These are phyloP conservation scores for Metschnikowia koreensis DNA, from an alignment of 805 yeast species.

Conservation along the genomic window DNA sequence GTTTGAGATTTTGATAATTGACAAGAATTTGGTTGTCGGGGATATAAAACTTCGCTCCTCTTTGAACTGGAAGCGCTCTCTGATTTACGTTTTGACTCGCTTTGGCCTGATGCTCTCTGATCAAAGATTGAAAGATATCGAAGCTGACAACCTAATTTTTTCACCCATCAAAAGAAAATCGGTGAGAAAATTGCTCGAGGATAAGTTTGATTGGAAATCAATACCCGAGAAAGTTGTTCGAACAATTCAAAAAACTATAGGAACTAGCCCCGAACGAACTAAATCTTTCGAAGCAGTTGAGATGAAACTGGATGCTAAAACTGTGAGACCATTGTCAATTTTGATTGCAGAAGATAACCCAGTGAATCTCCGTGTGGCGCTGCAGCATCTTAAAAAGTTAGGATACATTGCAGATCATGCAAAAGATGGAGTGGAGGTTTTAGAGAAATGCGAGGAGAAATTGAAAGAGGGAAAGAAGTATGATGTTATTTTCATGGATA, in stretches of 20 bases:
- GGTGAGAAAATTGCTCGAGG: constrained; percentile 14
- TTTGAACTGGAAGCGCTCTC: constrained; percentile 11
- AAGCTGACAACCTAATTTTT: constrained; percentile 24
- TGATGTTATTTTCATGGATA: constrained; percentile 56
- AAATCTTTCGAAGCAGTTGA: neutral
- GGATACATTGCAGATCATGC: constrained; percentile 54
- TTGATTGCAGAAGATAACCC: constrained; percentile 57
- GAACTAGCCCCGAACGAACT: neutral
- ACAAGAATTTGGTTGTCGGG: constrained; percentile 16
- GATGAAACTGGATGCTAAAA: neutral
- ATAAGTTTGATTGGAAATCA: constrained; percentile 5
- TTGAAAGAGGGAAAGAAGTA: constrained; percentile 32
- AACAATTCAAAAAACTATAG: constrained; percentile 5
- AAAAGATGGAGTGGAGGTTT: constrained; percentile 47
- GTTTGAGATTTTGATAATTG: constrained; percentile 23
- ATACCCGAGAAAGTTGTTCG: constrained; percentile 3
- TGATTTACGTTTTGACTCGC: constrained; percentile 25
- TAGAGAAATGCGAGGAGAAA: constrained; percentile 32
- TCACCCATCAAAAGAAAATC: constrained; percentile 30
- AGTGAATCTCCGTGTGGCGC: constrained; percentile 49
- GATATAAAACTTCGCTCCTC: constrained; percentile 1
- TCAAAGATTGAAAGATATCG: constrained; percentile 19
- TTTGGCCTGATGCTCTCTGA: constrained; percentile 30
- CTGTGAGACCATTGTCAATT: constrained; percentile 40
- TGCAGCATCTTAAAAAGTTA: constrained; percentile 46